Conservation (phyloP, 2,329 filamentous ascomycete genomes). For the Cordyceps cateniannulata region DNA sequence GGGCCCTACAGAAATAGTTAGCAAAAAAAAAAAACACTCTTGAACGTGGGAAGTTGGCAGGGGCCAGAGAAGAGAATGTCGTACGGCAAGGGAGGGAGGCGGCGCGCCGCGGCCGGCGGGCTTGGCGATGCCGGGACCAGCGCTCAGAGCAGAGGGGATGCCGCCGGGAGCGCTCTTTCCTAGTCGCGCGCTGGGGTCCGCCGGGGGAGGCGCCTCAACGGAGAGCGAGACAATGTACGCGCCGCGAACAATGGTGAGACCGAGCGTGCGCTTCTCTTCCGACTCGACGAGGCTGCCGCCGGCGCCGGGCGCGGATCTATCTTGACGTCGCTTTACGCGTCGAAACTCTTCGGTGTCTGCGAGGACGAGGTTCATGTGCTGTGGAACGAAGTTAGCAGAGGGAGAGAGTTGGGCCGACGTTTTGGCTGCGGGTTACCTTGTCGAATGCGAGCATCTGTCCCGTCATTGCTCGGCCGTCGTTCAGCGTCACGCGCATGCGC, state of each 20-base stretch:
- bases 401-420: background rate
- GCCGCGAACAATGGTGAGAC: constrained; percentile 88
- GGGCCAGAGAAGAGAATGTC: constrained; percentile 19
- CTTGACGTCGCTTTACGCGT: constrained; percentile 77
- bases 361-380: constrained; percentile 99
- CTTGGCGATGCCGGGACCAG: constrained; percentile 84
- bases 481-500: constrained; percentile 94
- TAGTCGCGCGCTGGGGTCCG: constrained; percentile 84
- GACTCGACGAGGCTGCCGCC: constrained; percentile 64
- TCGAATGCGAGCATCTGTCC: constrained; percentile 98
- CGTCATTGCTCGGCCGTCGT: constrained; percentile 92
- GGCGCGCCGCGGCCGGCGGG: constrained; percentile 80
- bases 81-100: constrained; percentile 68
- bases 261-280: constrained; percentile 96
- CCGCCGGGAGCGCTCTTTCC: constrained; percentile 68
- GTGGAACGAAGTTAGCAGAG: constrained; percentile 12
- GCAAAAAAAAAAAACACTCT: constrained; percentile 10
- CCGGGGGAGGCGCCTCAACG: constrained; percentile 90
- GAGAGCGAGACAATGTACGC: constrained; percentile 92
- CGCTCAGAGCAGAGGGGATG: constrained; percentile 62
- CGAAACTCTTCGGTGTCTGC: constrained; percentile 98
- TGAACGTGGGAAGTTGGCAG: background rate
- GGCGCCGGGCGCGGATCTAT: constrained; percentile 59
- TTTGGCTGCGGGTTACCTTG: constrained; percentile 58
- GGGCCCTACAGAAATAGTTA: constrained; percentile 53